Conservation (phyloP, 2,329 filamentous ascomycete species). For the Atkinsonella hypoxylon region DNA sequence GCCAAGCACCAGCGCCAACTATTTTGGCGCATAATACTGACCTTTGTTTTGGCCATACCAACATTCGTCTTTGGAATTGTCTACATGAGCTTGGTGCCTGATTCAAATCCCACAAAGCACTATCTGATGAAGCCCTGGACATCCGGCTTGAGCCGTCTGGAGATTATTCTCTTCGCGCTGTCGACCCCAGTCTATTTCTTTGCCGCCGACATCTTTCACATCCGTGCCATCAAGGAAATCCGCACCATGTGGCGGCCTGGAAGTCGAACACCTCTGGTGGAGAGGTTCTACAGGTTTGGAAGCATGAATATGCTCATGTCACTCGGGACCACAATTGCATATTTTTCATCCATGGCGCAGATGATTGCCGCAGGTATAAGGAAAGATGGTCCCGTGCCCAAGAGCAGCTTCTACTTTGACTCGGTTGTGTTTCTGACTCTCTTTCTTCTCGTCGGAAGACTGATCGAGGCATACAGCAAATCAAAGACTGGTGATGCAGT, state of each 20-base stretch:
- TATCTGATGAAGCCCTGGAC: constrained; percentile 62
- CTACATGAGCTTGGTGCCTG: constrained; percentile 72
- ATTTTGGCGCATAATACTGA: constrained; percentile 57
- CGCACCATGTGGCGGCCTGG: constrained; percentile 62
- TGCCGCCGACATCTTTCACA: constrained; percentile 75
- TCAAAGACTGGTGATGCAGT: constrained; percentile 82
- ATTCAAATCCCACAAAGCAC: constrained; percentile 40
- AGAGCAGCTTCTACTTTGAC: constrained; percentile 67
- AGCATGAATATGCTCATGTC: constrained; percentile 96
- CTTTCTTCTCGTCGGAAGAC: constrained; percentile 65
- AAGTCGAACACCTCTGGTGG: constrained; percentile 59
- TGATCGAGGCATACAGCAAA: constrained; percentile 84
- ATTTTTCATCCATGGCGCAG: constrained; percentile 69
- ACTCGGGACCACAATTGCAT: constrained; percentile 77
- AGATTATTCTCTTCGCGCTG: constrained; percentile 70
- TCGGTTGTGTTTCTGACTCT: constrained; percentile 85
- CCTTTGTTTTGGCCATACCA: constrained; percentile 60
- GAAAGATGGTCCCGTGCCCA: constrained; percentile 22
- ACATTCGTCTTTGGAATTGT: constrained; percentile 81
- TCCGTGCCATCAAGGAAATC: constrained; percentile 67
- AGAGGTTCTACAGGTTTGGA: constrained; percentile 81
- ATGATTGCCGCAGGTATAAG: constrained; percentile 52
- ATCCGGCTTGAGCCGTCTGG: constrained; percentile 61
- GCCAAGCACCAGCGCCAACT: constrained; percentile 57
- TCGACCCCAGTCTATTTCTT: constrained; percentile 82